Evolutionary conservation across 169 alveolate species (phyloP).

Genomic region (Perkinsus olseni): DNA sequence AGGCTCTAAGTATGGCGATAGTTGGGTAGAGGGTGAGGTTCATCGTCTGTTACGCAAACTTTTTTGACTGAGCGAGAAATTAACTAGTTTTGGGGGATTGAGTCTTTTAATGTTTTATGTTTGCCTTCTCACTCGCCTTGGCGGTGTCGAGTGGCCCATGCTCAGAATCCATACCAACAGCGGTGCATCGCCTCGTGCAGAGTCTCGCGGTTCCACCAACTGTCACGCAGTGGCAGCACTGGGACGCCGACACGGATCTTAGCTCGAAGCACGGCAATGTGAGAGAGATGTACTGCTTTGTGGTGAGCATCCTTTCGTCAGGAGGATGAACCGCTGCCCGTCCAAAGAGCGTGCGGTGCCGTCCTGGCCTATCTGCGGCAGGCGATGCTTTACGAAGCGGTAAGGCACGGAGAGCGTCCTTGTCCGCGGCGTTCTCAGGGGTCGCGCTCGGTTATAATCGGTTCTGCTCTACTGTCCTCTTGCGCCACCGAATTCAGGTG

Average conservation of each 20-base stretch:
- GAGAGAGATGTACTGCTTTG: no score
- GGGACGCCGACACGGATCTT: neutral
- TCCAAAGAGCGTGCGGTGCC: neutral
- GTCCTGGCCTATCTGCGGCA: neutral
- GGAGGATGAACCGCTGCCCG: neutral
- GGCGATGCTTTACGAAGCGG: neutral
- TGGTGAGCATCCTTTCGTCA: neutral
- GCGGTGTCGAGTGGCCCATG: no score
- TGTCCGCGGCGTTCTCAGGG: no score
- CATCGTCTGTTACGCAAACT: no score
- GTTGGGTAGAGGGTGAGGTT: no score
- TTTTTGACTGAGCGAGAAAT: no score
- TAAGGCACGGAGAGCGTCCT: neutral
- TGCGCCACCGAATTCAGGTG: constrained; percentile 21
- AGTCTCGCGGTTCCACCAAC: neutral
- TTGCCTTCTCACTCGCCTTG: no score
- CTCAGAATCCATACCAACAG: neutral
- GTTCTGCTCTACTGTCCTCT: no score
- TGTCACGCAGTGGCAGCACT: neutral
- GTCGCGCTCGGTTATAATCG: no score
- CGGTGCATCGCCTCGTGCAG: neutral
- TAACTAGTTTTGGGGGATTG: no score
- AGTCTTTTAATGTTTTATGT: no score
- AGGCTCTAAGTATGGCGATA: no score
- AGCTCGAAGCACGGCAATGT: neutral